Base-by-base conservation (phyloP, 2,329 filamentous ascomycete species). In the Zymoseptoria brevis region DNA sequence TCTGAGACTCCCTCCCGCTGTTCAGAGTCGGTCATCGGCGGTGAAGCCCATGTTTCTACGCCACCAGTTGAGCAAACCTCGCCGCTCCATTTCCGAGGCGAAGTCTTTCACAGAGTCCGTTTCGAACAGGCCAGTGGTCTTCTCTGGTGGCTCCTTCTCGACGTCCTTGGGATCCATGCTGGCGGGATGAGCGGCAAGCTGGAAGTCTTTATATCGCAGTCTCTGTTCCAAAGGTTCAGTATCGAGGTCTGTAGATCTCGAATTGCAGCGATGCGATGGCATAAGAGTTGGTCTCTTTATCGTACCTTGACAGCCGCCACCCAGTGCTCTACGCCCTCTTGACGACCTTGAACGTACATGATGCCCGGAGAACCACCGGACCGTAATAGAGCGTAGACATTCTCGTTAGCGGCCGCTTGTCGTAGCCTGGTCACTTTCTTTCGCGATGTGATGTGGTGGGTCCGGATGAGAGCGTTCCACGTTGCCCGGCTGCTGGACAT, bases 371-470 rank as follows among this genome's bases (percentile, higher is more conserved):
- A 81, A 1, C 85, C 83, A 9, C 88, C 87, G 62, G 81, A 85
- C 24, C 87, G 82, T 1, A 90, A 76, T 3, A 91, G 75, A 1
- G 87, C 83, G 64, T 82, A 86, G 55, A 86, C 81, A 58, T 84
- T 75, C 64, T 82, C 77, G 53, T 81, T 77, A 30, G 82, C 78
- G 6, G 86, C 84, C 1, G 85, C 84, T 71, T 87, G 87, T 55
- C 79, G 83, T 21, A 92, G 79, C 58, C 79, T 78, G 24, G 79
- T 75, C 51, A 87, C 80, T 69, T 92, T 92, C 71, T 90, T 90
- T 64, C 87, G 85, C 0, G 87, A 90, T 3, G 87, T 91, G 69
- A 92, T 90, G 72, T 92, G 88, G 66, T 92, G 88, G 0, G 88
- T 92, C 56, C 87, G 83, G 61, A 92, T 89, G 52, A 92, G 76